phyloP scores from a whole-genome alignment of 345 rosid species.

The Garcia nutans region DNA sequence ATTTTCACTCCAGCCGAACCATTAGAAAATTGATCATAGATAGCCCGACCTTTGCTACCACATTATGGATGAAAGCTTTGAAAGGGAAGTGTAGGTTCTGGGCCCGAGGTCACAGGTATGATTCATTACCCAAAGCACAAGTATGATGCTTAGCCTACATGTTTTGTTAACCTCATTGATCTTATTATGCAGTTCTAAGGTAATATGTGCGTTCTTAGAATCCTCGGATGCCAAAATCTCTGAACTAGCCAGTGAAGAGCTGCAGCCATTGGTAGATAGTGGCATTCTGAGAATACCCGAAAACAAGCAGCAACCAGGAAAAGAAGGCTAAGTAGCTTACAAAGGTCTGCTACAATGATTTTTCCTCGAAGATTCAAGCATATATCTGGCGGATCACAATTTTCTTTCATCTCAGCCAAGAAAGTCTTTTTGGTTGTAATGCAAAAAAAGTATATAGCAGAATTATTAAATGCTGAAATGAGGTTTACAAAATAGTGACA shows the following conservation, averaged over 20 bases:
- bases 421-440: not conserved
- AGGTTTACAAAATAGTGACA: no score
- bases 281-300: conserved; percentile 56
- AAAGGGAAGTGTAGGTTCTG: conserved; percentile 57
- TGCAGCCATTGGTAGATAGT: conserved; percentile 61
- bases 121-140: not conserved
- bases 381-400: not conserved
- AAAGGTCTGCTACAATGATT: not conserved
- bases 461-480: not conserved
- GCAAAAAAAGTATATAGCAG: not conserved
- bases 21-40: conserved; percentile 74
- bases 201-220: conserved; percentile 66
- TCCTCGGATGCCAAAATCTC: conserved; percentile 48
- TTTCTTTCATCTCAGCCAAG: not conserved
- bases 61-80: conserved; percentile 71
- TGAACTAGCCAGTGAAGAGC: conserved; percentile 52
- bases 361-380: not conserved
- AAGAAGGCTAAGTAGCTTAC: conserved; percentile 20
- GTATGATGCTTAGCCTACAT: conserved; percentile 2
- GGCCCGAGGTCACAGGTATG: conserved; percentile 90
- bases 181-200: conserved; percentile 62
- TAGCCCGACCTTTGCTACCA: conserved; percentile 60
- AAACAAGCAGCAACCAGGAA: conserved; percentile 33
- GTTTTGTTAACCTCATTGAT: conserved; percentile 12
- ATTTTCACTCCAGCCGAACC: conserved; percentile 79